Evolutionary conservation across 2,329 filamentous ascomycete genomes (phyloP), one percentile per base, ranked within the genome.

Genomic region (Pseudogymnoascus verrucosus): DNA sequence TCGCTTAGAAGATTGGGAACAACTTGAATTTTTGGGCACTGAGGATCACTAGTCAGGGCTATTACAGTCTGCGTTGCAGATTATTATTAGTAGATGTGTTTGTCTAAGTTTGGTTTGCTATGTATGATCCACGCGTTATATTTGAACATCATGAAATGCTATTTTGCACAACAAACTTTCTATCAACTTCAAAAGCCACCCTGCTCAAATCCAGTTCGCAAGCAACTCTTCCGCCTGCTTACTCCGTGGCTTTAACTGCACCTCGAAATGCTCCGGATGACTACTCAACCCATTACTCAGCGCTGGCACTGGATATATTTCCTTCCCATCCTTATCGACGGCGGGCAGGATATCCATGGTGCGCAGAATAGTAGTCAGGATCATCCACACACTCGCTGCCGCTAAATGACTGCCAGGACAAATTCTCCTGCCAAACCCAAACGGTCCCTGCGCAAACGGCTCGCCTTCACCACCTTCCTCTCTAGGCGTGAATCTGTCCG

Each of bases 371-470:
- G 71, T 74, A 0, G 74, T 76, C 28, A 78, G 68, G 1, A 75
- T 73, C 11, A 77, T 75, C 70, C 75, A 79, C 2, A 78, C 71
- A 23, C 73, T 75, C 2, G 75, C 74, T 47, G 75, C 79, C 1
- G 82, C 82, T 12, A 86, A 71, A 47, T 77, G 75, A 65, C 79
- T 77, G 0, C 81, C 82, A 5, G 77, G 75, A 65, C 81, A 84
- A 10, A 79, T 75, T n/a, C 82, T 74, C 7, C 81, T 75, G 1
- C 82, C 82, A 70, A 81, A 84, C 4, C 82, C 81, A 69, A 84
- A 81, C 40, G 78, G 77, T 1, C 78, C 79, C 16, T 70, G 72
- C 0, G 79, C 79, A 59, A 75, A 73, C 21, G 80, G 78, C 69
- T 81, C 79, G 21, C 77, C 77, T 31, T 70, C 70, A 68, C 68